phyloP scores from a whole-genome alignment of 2,329 filamentous ascomycete species.

The Colletotrichum eleusines region DNA sequence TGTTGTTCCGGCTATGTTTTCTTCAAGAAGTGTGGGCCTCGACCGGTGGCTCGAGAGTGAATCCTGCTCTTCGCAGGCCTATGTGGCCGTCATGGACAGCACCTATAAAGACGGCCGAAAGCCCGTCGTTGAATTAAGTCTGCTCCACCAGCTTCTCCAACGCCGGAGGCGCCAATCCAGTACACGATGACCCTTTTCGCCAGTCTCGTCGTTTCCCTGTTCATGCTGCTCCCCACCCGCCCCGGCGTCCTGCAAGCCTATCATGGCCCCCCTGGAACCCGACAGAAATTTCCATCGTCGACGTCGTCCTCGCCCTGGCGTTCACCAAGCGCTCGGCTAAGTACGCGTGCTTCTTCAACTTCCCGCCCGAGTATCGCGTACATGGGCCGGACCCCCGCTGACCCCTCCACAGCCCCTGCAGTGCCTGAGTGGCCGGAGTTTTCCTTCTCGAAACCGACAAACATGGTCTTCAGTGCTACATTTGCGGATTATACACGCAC shows the following conservation, averaged over 20 bases:
- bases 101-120: slow-evolving; percentile 1
- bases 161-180: not conserved
- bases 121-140: not conserved
- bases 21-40: not conserved
- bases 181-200: not conserved
- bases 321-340: too few species aligned
- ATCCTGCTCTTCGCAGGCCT: too few species aligned
- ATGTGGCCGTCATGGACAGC: not conserved
- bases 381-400: too few species aligned
- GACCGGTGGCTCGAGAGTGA: not conserved
- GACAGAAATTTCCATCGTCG: too few species aligned
- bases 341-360: too few species aligned
- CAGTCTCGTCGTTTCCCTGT: not conserved
- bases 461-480: slow-evolving; percentile 43
- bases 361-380: too few species aligned
- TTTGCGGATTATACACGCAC: slow-evolving; percentile 34
- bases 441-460: slow-evolving; percentile 36
- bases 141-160: not conserved
- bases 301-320: too few species aligned
- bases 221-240: slow-evolving; percentile 8
- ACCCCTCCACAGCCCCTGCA: too few species aligned
- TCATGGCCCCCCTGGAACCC: too few species aligned
- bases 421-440: slow-evolving; percentile 42
- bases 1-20: not conserved
- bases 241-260: too few species aligned